These are phyloP conservation scores for Paraglomus brasilianum DNA, from an alignment of 192 early-diverging fungal species.

Conservation along the genomic window DNA sequence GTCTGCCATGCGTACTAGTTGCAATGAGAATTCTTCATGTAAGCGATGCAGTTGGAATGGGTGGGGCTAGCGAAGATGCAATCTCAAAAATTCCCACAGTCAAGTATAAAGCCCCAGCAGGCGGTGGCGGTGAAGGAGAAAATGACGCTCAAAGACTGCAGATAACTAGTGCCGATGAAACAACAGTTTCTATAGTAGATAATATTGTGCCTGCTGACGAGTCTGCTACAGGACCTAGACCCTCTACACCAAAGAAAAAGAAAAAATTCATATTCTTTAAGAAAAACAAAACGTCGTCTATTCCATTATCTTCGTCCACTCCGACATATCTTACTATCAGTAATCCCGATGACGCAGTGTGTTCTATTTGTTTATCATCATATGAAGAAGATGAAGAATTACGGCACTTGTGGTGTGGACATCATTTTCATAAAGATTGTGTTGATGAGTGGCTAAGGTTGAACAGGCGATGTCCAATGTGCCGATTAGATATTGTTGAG, in stretches of 20 bases:
- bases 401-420: constrained; percentile 68
- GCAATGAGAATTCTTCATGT: constrained; percentile 57
- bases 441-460: constrained; percentile 80
- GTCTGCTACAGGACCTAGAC: background rate
- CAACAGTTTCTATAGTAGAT: background rate
- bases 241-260: constrained; percentile 8
- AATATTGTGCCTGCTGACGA: background rate
- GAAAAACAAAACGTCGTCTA: background rate
- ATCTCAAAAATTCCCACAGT: constrained; percentile 69
- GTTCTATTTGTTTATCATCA: constrained; percentile 74
- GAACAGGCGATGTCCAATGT: constrained; percentile 75
- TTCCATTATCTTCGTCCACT: background rate
- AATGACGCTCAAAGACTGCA: background rate
- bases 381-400: constrained; percentile 80
- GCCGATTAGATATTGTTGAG: constrained; percentile 58
- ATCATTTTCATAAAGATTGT: constrained; percentile 83
- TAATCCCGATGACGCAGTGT: constrained; percentile 65
- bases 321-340: constrained; percentile 47
- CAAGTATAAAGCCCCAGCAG: constrained; percentile 46
- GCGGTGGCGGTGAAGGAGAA: background rate
- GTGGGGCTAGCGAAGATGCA: constrained; percentile 65
- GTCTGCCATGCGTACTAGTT: constrained; percentile 63
- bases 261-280: constrained; percentile 10
- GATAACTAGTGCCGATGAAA: background rate
- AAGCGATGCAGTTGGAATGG: constrained; percentile 53